Evolutionary conservation across 2,329 filamentous ascomycete species (phyloP).

Genomic region (Fusarium irregulare): DNA sequence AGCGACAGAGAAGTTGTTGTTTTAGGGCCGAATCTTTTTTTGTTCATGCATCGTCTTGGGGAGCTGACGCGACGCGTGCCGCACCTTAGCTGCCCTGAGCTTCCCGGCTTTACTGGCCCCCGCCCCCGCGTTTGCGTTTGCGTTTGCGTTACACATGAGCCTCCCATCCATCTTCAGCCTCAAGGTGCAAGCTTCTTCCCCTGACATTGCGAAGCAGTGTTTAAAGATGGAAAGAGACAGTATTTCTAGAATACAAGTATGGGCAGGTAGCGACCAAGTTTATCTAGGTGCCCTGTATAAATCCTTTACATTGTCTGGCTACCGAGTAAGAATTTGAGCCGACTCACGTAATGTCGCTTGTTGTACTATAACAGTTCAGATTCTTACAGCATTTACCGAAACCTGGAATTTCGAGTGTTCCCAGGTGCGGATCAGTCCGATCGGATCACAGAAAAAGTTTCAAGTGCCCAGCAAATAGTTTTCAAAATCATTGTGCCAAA

Average conservation of each 20-base stretch:
- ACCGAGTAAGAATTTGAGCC: not conserved
- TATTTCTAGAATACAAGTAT: not conserved
- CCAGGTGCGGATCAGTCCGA: not conserved
- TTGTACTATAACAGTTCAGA: not conserved
- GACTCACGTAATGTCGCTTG: not conserved
- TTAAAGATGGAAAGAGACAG: not conserved
- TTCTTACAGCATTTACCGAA: not conserved
- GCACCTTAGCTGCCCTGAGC: slow-evolving; percentile 30
- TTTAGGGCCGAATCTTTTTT: slow-evolving; percentile 25
- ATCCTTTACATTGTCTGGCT: not conserved
- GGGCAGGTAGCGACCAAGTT: not conserved
- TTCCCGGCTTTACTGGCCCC: slow-evolving; percentile 16
- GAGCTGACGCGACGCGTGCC: slow-evolving; percentile 39
- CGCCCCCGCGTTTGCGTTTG: slow-evolving; percentile 31
- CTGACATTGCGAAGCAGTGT: not conserved
- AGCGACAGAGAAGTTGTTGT: slow-evolving; percentile 28
- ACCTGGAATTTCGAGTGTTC: not conserved
- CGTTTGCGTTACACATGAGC: slow-evolving; percentile 32
- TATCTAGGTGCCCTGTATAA: not conserved
- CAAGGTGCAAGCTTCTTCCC: not conserved
- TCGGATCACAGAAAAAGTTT: slow-evolving; percentile 10
- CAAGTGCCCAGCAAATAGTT: not conserved
- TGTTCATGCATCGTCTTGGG: slow-evolving; percentile 20
- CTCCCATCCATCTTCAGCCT: slow-evolving; percentile 6
- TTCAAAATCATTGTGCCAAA: slow-evolving; percentile 12